Evolutionary conservation across 176 grass and related monocot genomes (phyloP).

Genomic region (Typha latifolia): DNA sequence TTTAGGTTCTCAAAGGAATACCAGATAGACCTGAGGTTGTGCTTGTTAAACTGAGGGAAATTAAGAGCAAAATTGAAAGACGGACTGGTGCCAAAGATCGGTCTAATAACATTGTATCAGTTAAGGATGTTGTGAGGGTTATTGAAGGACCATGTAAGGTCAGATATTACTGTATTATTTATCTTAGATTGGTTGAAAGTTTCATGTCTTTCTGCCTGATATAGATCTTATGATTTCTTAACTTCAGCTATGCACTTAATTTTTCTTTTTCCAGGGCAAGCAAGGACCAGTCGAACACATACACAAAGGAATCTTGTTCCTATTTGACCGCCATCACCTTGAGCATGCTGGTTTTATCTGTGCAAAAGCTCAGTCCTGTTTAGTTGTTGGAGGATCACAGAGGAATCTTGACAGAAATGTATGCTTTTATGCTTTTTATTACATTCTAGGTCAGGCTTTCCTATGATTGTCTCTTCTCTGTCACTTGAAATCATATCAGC

Average conservation of each 20-base stretch:
- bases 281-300: slow-evolving; percentile 99
- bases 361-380: slow-evolving; percentile 88
- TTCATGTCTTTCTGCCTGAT: slow-evolving; percentile 8
- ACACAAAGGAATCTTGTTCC: slow-evolving; percentile 80
- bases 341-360: slow-evolving; percentile 97
- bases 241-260: slow-evolving; percentile 15
- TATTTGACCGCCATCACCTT: slow-evolving; percentile 93
- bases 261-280: slow-evolving; percentile 58
- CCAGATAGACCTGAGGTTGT: slow-evolving; percentile 87
- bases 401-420: slow-evolving; percentile 54
- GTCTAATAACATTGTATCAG: slow-evolving; percentile 63
- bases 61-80: slow-evolving; percentile 88
- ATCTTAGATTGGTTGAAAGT: neutral
- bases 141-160: slow-evolving; percentile 83
- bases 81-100: slow-evolving; percentile 64
- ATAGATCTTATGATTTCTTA: neutral
- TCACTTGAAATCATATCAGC: neutral
- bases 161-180: slow-evolving; percentile 11
- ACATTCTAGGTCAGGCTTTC: neutral
- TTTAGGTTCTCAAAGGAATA: slow-evolving; percentile 90
- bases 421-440: slow-evolving; percentile 19
- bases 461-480: too few relatives aligned
- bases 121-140: slow-evolving; percentile 94
- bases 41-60: slow-evolving; percentile 91
- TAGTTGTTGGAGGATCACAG: slow-evolving; percentile 74